Conservation (phyloP, 768 basidiomycete species). For the Boletus barrowsii region DNA sequence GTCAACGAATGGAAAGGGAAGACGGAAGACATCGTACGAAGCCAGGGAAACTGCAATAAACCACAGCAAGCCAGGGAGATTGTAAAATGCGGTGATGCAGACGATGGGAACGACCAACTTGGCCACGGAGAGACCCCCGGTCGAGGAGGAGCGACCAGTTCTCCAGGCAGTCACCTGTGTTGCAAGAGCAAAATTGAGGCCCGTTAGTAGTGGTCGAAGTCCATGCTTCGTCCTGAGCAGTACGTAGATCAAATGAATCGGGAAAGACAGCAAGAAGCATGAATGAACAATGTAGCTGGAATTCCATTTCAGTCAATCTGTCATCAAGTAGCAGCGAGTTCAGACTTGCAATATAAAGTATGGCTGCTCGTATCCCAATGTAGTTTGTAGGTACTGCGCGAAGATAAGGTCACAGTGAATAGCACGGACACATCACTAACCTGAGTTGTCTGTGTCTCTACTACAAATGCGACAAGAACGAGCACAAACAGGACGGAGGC, state of each 20-base stretch:
- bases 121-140: slow-evolving; percentile 23
- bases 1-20: slow-evolving; percentile 4
- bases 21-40: slow-evolving; percentile 48
- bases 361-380: slow-evolving; percentile 76
- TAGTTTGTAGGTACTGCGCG: slow-evolving; percentile 73
- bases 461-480: slow-evolving; percentile 68
- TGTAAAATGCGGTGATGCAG: slow-evolving; percentile 44
- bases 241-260: slow-evolving; percentile 75
- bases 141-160: background rate
- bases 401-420: slow-evolving; percentile 1
- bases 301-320: background rate
- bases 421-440: slow-evolving; percentile 36
- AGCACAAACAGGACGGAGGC: slow-evolving; percentile 56
- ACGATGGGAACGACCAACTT: slow-evolving; percentile 35
- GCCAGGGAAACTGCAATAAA: slow-evolving; percentile 67
- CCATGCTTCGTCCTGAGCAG: slow-evolving; percentile 46
- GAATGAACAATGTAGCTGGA: slow-evolving; percentile 85
- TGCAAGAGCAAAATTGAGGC: slow-evolving; percentile 50
- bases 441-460: slow-evolving; percentile 75
- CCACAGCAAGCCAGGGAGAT: slow-evolving; percentile 69
- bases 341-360: slow-evolving; percentile 79
- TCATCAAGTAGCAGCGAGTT: background rate
- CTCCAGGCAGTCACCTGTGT: slow-evolving; percentile 18
- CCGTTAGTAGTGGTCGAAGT: slow-evolving; percentile 45
- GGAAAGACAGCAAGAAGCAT: slow-evolving; percentile 72